phyloP scores from a whole-genome alignment of 225 moss, liverwort and hornwort genomes.

The Sphagnum contortum region DNA sequence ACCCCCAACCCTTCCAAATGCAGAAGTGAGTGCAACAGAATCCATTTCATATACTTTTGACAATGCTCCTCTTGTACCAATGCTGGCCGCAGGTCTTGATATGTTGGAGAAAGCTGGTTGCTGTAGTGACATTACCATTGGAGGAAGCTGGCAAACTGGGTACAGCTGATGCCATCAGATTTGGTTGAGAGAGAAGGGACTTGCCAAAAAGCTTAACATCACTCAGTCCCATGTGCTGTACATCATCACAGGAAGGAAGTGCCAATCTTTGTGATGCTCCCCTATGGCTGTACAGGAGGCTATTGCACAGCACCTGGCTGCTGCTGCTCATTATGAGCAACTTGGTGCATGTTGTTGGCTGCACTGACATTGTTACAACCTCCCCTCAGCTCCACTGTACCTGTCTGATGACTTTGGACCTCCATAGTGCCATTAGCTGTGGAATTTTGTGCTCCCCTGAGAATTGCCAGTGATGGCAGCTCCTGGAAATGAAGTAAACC shows the following conservation, averaged over 20 bases:
- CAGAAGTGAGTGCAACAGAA: conserved; percentile 29
- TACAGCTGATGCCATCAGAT: conserved; percentile 17
- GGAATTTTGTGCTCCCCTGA: conserved; percentile 32
- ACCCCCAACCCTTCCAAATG: conserved; percentile 34
- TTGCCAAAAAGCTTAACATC: conserved; percentile 96
- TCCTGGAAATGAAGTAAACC: conserved; percentile 14
- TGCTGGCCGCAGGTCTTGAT: conserved; percentile 16
- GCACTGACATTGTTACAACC: conserved; percentile 36
- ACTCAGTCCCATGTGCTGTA: conserved; percentile 52
- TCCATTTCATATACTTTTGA: conserved; percentile 29
- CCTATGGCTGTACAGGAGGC: conserved; percentile 39
- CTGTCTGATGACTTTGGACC: conserved; percentile 29
- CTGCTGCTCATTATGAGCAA: conserved; percentile 46
- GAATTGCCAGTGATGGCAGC: conserved; percentile 30
- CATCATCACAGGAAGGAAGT: conserved; percentile 45
- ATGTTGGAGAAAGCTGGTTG: conserved; percentile 30
- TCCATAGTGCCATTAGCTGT: conserved; percentile 35
- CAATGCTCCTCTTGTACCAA: conserved; percentile 20
- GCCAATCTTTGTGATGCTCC: conserved; percentile 38
- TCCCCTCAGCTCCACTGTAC: conserved; percentile 43
- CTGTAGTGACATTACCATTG: conserved; percentile 9
- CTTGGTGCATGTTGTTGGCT: conserved; percentile 27
- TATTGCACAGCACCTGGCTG: conserved; percentile 38
- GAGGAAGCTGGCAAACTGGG: conserved; percentile 1
- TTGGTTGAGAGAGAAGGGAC: conserved; percentile 91